Conservation (phyloP, 192 early-diverging fungal genomes). For the Umbelopsis sp. region DNA sequence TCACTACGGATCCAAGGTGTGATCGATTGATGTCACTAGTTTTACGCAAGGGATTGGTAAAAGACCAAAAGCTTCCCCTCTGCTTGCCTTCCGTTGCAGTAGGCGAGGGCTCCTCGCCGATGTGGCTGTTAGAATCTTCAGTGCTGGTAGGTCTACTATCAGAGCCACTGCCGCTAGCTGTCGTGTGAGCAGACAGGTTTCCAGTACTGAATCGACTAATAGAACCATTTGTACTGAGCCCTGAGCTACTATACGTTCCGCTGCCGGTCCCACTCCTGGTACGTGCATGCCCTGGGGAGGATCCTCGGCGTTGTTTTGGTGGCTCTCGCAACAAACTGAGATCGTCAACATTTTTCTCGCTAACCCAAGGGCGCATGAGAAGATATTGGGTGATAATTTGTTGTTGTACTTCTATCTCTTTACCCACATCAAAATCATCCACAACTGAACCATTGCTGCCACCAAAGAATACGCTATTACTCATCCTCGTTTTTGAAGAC, state of each 20-base stretch:
- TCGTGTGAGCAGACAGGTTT: constrained; percentile 4
- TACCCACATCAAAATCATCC: constrained; percentile 57
- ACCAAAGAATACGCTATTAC: neutral
- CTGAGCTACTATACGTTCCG: constrained; percentile 26
- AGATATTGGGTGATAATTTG: constrained; percentile 73
- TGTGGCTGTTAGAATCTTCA: constrained; percentile 24
- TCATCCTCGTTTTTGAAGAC: constrained; percentile 25
- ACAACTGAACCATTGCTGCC: constrained; percentile 31
- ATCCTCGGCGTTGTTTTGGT: constrained; percentile 45
- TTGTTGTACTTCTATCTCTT: constrained; percentile 58
- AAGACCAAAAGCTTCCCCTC: constrained; percentile 17
- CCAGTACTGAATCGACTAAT: constrained; percentile 17
- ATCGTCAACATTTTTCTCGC: constrained; percentile 78
- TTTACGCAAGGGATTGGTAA: constrained; percentile 2
- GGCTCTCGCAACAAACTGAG: constrained; percentile 68
- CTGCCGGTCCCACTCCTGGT: constrained; percentile 20
- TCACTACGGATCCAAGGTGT: constrained; percentile 1
- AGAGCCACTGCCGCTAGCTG: constrained; percentile 31
- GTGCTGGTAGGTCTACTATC: constrained; percentile 38
- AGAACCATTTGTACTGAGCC: constrained; percentile 7
- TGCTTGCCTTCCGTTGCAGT: constrained; percentile 7
- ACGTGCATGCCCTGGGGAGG: neutral
- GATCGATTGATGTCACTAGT: neutral
- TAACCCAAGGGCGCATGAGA: constrained; percentile 70
- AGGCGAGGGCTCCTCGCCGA: neutral